Percentiles rank a stretch among this genome's conserved stretches.
phyloP scores from a whole-genome alignment of 2,329 filamentous ascomycete species.

The Daldinia eschscholtzii region DNA sequence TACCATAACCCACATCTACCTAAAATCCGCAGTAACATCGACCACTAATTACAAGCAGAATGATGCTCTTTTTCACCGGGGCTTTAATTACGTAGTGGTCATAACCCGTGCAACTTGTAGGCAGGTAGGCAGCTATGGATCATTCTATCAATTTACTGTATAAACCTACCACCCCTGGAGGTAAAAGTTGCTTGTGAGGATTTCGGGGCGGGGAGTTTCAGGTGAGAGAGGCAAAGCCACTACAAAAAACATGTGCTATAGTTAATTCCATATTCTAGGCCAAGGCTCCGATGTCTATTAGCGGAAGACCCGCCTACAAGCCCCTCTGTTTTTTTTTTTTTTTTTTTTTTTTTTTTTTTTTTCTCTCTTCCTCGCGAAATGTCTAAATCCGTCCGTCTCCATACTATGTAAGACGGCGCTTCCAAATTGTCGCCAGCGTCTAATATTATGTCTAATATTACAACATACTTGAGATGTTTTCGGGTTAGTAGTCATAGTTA shows the following conservation, averaged over 20 bases:
- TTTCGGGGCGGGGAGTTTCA: slow-evolving; percentile 39
- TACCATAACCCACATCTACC: slow-evolving; percentile 14
- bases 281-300: slow-evolving; percentile 14
- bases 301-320: slow-evolving; percentile 24
- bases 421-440: slow-evolving; percentile 8
- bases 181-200: slow-evolving; percentile 9
- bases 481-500: slow-evolving; percentile 20
- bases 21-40: slow-evolving; percentile 11
- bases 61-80: slow-evolving; percentile 20
- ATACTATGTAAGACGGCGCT: slow-evolving; percentile 20
- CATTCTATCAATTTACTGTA: slow-evolving; percentile 29
- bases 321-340: slow-evolving; percentile 5
- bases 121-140: not conserved
- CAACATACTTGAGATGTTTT: slow-evolving; percentile 11
- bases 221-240: slow-evolving; percentile 36
- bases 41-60: slow-evolving; percentile 11
- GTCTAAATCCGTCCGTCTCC: slow-evolving; percentile 12
- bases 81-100: slow-evolving; percentile 34
- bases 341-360: too few species aligned
- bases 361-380: not conserved
- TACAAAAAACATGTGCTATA: slow-evolving; percentile 27
- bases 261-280: slow-evolving; percentile 19
- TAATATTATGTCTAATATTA: slow-evolving; percentile 16
- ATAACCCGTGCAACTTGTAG: slow-evolving; percentile 18
- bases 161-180: slow-evolving; percentile 30